These are phyloP conservation scores for Acanthamoeba sp. DNA, from an alignment of 208 protist species.

Conservation along the genomic window DNA sequence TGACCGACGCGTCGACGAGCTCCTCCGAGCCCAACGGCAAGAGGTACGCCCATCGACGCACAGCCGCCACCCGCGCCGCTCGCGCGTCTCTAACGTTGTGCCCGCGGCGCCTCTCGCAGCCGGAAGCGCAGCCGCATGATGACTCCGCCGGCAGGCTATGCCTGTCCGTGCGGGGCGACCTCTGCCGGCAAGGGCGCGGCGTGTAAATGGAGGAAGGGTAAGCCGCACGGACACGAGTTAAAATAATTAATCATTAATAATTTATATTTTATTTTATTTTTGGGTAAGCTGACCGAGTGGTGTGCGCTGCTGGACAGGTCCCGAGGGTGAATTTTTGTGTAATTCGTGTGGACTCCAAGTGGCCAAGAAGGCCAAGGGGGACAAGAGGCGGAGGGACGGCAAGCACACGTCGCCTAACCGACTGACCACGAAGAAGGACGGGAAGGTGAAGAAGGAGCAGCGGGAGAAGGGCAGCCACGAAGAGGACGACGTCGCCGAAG, in stretches of 20 bases:
- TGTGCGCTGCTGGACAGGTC: background rate
- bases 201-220: constrained; percentile 57
- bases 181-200: constrained; percentile 2
- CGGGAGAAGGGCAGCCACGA: background rate
- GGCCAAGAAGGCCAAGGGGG: constrained; percentile 1
- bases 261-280: too few species aligned
- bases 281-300: too few species aligned
- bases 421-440: background rate
- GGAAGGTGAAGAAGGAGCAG: background rate
- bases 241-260: too few species aligned
- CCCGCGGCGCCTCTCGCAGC: background rate
- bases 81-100: background rate
- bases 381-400: constrained; percentile 1
- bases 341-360: constrained; percentile 15
- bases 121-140: constrained; percentile 25
- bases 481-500: background rate
- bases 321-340: constrained; percentile 57
- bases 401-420: background rate
- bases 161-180: constrained; percentile 22
- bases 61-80: background rate
- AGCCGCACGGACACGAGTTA: too few species aligned
- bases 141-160: constrained; percentile 52
- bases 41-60: background rate
- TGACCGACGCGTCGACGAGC: background rate
- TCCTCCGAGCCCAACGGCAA: background rate